phyloP scores from a whole-genome alignment of 495 filamentous ascomycete genomes.

The Apiosordaria backusii region DNA sequence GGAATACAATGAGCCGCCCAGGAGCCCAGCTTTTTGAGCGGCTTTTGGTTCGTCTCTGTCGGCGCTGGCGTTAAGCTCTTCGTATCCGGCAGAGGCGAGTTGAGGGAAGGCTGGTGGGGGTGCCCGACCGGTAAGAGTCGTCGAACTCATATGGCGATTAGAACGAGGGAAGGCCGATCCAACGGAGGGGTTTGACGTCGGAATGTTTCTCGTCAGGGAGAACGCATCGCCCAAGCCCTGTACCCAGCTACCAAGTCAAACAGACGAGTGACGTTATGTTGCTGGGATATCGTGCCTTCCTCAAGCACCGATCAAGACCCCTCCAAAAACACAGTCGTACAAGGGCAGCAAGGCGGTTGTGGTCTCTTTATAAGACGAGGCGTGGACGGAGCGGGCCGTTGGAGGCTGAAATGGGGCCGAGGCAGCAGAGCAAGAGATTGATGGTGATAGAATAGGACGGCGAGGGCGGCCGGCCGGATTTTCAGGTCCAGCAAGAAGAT shows the following conservation, averaged over 20 bases:
- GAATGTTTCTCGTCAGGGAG: background rate
- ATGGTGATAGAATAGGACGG: slow-evolving; percentile 2
- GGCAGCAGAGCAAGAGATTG: background rate
- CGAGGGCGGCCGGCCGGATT: slow-evolving; percentile 6
- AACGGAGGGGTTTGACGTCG: background rate
- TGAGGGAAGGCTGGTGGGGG: background rate
- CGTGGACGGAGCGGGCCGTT: background rate
- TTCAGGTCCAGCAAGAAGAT: slow-evolving; percentile 9
- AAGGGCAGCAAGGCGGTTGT: slow-evolving; percentile 6
- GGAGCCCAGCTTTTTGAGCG: slow-evolving; percentile 2
- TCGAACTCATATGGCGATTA: slow-evolving; percentile 3
- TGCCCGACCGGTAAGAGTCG: background rate
- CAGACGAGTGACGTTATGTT: slow-evolving; percentile 9
- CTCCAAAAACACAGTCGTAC: slow-evolving; percentile 10
- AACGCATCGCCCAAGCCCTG: background rate
- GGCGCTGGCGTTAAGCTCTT: background rate
- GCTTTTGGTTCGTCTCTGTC: background rate
- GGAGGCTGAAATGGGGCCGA: background rate
- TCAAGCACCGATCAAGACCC: background rate
- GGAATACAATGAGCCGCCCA: background rate
- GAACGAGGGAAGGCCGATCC: slow-evolving; percentile 7
- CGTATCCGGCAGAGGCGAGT: background rate
- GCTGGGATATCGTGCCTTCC: background rate
- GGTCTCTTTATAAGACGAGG: background rate
- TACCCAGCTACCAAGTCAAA: background rate